Conservation (phyloP, 306 rosid species). For the Inga laurina region DNA sequence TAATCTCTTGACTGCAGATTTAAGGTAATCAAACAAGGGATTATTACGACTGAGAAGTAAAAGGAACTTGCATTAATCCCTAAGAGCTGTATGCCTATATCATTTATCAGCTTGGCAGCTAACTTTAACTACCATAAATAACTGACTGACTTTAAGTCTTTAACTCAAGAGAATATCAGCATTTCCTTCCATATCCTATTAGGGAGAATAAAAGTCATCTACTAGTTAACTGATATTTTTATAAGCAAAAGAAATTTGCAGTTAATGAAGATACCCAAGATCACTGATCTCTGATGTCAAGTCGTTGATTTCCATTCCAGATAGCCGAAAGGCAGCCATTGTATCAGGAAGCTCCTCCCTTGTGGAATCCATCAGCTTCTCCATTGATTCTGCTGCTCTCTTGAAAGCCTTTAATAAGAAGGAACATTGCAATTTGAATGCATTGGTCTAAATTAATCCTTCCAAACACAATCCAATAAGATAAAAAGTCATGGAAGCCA, state of each 20-base stretch:
- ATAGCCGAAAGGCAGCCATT: conserved; percentile 84
- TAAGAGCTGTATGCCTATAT: not conserved
- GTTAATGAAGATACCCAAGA: conserved; percentile 53
- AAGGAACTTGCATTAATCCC: not conserved
- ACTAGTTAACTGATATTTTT: not conserved
- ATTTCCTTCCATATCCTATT: not conserved
- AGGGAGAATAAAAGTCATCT: not conserved
- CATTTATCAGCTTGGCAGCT: not conserved
- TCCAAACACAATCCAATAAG: not conserved
- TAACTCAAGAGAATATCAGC: not conserved
- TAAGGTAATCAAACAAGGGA: not conserved
- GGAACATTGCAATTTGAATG: conserved; percentile 14
- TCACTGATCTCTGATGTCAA: conserved; percentile 85
- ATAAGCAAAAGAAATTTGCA: not conserved
- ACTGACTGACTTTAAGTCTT: not conserved
- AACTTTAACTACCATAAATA: not conserved
- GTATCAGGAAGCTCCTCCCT: conserved; percentile 94
- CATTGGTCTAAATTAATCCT: not conserved
- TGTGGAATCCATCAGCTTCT: conserved; percentile 83
- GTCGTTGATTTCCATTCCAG: conserved; percentile 97
- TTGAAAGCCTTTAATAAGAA: conserved; percentile 71
- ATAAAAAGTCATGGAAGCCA: not conserved
- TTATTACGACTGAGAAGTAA: not conserved
- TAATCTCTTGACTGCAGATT: conserved; percentile 73
- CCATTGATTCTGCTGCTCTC: conserved; percentile 85